A percentile compares a stretch with the other conserved stretches of the same genome.
phyloP scores from a whole-genome alignment of 2,329 filamentous ascomycete genomes.

The Aspergillus uvarum region DNA sequence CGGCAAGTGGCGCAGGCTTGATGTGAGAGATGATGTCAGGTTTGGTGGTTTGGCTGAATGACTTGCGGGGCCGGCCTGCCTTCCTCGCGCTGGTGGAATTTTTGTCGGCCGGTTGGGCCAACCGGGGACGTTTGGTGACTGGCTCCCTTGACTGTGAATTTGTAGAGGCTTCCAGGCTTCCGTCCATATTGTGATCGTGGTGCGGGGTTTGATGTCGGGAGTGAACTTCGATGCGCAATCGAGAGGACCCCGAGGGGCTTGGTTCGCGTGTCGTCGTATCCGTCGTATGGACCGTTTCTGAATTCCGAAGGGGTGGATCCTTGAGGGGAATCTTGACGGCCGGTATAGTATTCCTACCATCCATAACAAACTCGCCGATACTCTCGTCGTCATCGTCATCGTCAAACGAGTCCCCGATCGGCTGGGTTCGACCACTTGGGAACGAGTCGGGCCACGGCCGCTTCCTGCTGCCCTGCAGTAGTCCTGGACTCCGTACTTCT shows the following conservation, averaged over 20 bases:
- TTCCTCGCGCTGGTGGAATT: slow-evolving; percentile 10
- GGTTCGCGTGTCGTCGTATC: slow-evolving; percentile 9
- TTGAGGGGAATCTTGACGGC: slow-evolving; percentile 29
- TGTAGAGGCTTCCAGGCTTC: not conserved
- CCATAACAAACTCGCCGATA: slow-evolving; percentile 29
- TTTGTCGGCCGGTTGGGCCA: slow-evolving; percentile 18
- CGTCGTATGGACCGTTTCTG: slow-evolving; percentile 6
- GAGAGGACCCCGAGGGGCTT: slow-evolving; percentile 10
- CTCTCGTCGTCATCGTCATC: slow-evolving; percentile 30
- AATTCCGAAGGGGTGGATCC: slow-evolving; percentile 9
- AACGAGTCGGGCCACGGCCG: slow-evolving; percentile 33
- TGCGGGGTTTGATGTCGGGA: slow-evolving; percentile 11
- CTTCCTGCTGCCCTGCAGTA: slow-evolving; percentile 36
- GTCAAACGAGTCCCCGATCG: slow-evolving; percentile 35
- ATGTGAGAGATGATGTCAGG: slow-evolving; percentile 13
- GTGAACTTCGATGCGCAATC: slow-evolving; percentile 19
- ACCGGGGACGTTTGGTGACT: slow-evolving; percentile 32
- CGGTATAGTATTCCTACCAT: slow-evolving; percentile 18
- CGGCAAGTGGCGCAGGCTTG: slow-evolving; percentile 14
- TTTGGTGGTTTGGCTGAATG: slow-evolving; percentile 21
- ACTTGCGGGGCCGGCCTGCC: slow-evolving; percentile 32
- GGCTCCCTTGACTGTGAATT: slow-evolving; percentile 21
- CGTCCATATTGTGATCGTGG: not conserved
- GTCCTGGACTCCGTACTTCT: slow-evolving; percentile 35
- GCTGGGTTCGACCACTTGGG: slow-evolving; percentile 23